These are phyloP conservation scores for Holtermannia corniformis DNA, from an alignment of 768 basidiomycete species.

Conservation along the genomic window DNA sequence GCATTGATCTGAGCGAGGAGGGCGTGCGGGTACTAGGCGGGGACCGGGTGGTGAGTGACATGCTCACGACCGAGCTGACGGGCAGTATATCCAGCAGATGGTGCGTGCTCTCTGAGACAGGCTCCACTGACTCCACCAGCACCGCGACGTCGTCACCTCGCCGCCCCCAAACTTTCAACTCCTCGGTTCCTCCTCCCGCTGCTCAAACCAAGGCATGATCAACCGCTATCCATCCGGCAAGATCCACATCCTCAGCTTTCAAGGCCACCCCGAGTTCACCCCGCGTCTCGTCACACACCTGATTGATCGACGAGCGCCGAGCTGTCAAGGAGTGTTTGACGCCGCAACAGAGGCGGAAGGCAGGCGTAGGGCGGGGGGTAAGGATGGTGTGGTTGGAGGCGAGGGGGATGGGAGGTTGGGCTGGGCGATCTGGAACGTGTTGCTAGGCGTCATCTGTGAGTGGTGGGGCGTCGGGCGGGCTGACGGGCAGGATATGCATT, in stretches of 20 bases:
- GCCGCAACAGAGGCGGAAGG: constrained; percentile 23
- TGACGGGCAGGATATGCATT: no score
- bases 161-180: constrained; percentile 51
- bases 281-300: constrained; percentile 37
- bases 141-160: constrained; percentile 80
- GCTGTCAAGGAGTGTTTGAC: constrained; percentile 31
- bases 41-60: constrained; percentile 25
- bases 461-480: no score
- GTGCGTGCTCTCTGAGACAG: constrained; percentile 3
- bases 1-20: constrained; percentile 55
- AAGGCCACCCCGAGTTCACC: constrained; percentile 89
- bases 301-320: constrained; percentile 28
- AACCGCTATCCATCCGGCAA: constrained; percentile 29
- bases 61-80: constrained; percentile 1
- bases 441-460: constrained; percentile 12
- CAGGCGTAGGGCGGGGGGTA: no score
- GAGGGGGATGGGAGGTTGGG: constrained; percentile 33
- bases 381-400: not conserved
- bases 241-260: constrained; percentile 65
- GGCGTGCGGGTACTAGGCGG: constrained; percentile 61
- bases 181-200: constrained; percentile 53
- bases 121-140: constrained; percentile 45
- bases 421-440: constrained; percentile 36
- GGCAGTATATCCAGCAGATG: constrained; percentile 38
- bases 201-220: constrained; percentile 67